Percentiles rank a stretch among this genome's conserved stretches.
These are phyloP conservation scores for Onygena corvina DNA, from an alignment of 2,329 filamentous ascomycete species.

Conservation along the genomic window DNA sequence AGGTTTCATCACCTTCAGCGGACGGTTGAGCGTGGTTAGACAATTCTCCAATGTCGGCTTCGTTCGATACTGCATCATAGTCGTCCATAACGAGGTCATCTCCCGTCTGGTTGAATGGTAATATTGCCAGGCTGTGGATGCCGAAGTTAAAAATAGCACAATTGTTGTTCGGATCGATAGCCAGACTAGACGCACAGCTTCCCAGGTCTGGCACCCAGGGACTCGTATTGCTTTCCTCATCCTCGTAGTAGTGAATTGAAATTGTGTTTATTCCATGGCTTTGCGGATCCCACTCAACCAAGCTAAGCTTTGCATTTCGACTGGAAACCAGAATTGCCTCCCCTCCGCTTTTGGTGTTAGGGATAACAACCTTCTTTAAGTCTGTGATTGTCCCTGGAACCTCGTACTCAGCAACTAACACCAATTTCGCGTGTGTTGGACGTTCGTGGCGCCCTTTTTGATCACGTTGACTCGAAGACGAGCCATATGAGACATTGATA, in stretches of 20 bases:
- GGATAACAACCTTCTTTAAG: slow-evolving; percentile 62
- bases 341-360: slow-evolving; percentile 63
- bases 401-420: slow-evolving; percentile 72
- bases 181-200: slow-evolving; percentile 67
- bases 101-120: slow-evolving; percentile 77
- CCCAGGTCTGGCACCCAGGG: slow-evolving; percentile 70
- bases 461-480: slow-evolving; percentile 24
- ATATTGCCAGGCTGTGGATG: slow-evolving; percentile 72
- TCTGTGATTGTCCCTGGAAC: slow-evolving; percentile 76
- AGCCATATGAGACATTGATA: slow-evolving; percentile 43
- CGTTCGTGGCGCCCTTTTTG: slow-evolving; percentile 53
- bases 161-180: slow-evolving; percentile 79
- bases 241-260: slow-evolving; percentile 96
- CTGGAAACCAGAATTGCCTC: slow-evolving; percentile 74
- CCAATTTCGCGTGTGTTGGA: slow-evolving; percentile 60
- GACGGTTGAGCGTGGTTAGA: slow-evolving; percentile 26
- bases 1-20: slow-evolving; percentile 4
- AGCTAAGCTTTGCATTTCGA: slow-evolving; percentile 81
- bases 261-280: slow-evolving; percentile 69
- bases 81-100: slow-evolving; percentile 87
- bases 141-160: slow-evolving; percentile 94
- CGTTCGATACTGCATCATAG: slow-evolving; percentile 73
- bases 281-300: slow-evolving; percentile 86
- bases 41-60: slow-evolving; percentile 43
- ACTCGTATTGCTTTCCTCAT: slow-evolving; percentile 70